phyloP scores from a whole-genome alignment of 2,329 filamentous ascomycete species.

The Alternaria sp. region DNA sequence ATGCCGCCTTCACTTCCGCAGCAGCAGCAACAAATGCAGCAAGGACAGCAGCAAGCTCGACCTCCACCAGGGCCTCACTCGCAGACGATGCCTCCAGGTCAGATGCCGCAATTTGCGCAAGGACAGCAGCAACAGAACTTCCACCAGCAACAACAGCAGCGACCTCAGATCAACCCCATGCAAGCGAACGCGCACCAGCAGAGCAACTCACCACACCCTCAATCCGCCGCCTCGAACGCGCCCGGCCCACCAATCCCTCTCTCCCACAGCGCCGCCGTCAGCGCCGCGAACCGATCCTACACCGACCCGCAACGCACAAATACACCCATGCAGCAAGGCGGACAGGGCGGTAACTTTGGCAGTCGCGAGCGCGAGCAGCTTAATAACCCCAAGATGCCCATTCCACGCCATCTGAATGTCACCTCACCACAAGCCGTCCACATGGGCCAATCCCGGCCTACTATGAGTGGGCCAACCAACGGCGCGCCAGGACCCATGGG shows the following conservation, averaged over 20 bases:
- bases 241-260: slow-evolving; percentile 48
- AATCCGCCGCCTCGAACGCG: slow-evolving; percentile 40
- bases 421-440: slow-evolving; percentile 75
- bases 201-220: slow-evolving; percentile 47
- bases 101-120: slow-evolving; percentile 34
- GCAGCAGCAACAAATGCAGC: slow-evolving; percentile 30
- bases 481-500: slow-evolving; percentile 82
- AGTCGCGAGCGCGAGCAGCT: slow-evolving; percentile 48
- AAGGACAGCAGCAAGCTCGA: slow-evolving; percentile 28
- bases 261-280: slow-evolving; percentile 54
- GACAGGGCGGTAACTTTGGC: slow-evolving; percentile 40
- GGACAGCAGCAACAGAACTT: slow-evolving; percentile 38
- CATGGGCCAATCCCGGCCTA: slow-evolving; percentile 78
- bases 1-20: slow-evolving; percentile 24
- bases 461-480: slow-evolving; percentile 77
- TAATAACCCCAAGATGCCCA: slow-evolving; percentile 73
- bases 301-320: slow-evolving; percentile 42
- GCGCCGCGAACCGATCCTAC: slow-evolving; percentile 50
- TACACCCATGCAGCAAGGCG: slow-evolving; percentile 42
- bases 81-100: slow-evolving; percentile 37
- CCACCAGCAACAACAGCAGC: slow-evolving; percentile 38
- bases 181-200: slow-evolving; percentile 45
- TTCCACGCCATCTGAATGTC: slow-evolving; percentile 79
- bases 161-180: slow-evolving; percentile 47
- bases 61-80: slow-evolving; percentile 37